These are phyloP conservation scores for Rosa persica DNA, from an alignment of 306 rosid species.

Conservation along the genomic window DNA sequence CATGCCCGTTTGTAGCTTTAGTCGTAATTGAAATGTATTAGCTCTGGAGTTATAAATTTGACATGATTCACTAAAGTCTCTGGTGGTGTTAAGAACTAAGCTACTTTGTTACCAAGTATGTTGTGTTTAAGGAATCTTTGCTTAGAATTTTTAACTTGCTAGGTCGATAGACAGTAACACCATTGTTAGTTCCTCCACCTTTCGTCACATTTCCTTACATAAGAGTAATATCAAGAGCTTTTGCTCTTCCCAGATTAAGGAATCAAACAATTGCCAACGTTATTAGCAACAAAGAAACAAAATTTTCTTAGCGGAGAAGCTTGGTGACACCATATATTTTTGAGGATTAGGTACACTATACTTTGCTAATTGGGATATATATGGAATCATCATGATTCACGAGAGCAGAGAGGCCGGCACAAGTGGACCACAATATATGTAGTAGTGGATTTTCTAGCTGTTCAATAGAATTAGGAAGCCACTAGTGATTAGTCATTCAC, in stretches of 20 bases:
- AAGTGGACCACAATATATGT: background rate
- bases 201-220: background rate
- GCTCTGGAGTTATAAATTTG: too few species aligned
- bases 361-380: background rate
- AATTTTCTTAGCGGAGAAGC: background rate
- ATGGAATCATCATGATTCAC: background rate
- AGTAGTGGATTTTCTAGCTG: background rate
- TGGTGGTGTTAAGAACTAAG: too few species aligned
- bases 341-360: conserved; percentile 4
- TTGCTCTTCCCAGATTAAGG: background rate
- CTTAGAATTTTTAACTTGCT: background rate
- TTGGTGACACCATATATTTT: background rate
- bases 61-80: too few species aligned
- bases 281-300: background rate
- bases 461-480: background rate
- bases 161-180: background rate
- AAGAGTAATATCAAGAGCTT: background rate
- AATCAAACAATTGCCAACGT: background rate
- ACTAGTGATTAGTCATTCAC: conserved; percentile 8
- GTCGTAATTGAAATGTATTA: too few species aligned
- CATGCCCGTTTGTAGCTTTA: background rate
- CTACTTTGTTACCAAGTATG: background rate
- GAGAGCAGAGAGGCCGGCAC: background rate
- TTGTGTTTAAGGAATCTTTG: background rate
- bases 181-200: background rate